Evolutionary conservation across 768 basidiomycete species (phyloP).

Genomic region (Suillus occidentalis): DNA sequence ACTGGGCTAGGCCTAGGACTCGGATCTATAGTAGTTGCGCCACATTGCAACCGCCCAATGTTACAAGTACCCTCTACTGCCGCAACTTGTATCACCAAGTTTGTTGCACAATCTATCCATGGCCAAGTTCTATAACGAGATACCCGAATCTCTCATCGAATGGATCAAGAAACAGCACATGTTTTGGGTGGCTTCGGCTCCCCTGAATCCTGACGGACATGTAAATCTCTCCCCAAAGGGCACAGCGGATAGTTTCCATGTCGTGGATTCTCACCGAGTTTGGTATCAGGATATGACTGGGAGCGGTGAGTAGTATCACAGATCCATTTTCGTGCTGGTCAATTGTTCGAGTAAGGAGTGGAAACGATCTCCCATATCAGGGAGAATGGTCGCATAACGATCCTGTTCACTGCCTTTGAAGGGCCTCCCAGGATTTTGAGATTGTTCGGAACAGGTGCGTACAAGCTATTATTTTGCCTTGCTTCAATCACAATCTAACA

Average conservation of each 20-base stretch:
- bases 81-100: not conserved
- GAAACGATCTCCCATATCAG: constrained; percentile 63
- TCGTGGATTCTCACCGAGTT: constrained; percentile 52
- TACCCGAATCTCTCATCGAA: constrained; percentile 49
- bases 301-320: constrained; percentile 43
- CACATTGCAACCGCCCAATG: no score
- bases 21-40: no score
- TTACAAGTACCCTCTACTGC: not conserved
- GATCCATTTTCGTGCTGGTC: not conserved
- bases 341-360: constrained; percentile 35
- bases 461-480: not conserved
- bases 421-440: constrained; percentile 60
- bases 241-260: constrained; percentile 58
- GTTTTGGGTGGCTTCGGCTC: constrained; percentile 74
- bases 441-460: constrained; percentile 56
- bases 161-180: constrained; percentile 69
- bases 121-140: constrained; percentile 58
- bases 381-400: constrained; percentile 64
- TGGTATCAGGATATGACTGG: constrained; percentile 79
- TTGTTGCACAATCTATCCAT: constrained; percentile 31
- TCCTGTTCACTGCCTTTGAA: constrained; percentile 62
- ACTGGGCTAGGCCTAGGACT: no score
- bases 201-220: constrained; percentile 54
- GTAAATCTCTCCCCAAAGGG: constrained; percentile 74
- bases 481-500: not conserved